These are phyloP conservation scores for Hypericum perforatum DNA, from an alignment of 345 rosid species.

Conservation along the genomic window DNA sequence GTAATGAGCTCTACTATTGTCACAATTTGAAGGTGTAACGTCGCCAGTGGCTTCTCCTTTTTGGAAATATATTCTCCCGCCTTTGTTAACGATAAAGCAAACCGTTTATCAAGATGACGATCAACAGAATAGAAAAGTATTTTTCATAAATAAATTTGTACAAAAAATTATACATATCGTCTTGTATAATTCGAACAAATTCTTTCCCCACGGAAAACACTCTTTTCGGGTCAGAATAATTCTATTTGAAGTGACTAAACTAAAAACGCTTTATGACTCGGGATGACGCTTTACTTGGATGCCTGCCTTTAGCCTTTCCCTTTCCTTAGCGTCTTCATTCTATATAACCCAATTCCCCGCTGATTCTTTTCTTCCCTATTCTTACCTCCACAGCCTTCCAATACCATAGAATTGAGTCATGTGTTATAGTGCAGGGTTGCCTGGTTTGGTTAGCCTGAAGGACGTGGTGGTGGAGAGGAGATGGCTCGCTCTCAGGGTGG, in stretches of 20 bases:
- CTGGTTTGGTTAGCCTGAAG: slow-evolving; percentile 1
- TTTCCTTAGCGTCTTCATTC: slow-evolving; percentile 3
- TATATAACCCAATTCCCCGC: background rate
- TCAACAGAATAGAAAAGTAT: no score
- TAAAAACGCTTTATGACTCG: slow-evolving; percentile 11
- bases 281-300: slow-evolving; percentile 18
- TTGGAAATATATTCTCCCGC: no score
- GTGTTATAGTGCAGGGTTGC: slow-evolving; percentile 15
- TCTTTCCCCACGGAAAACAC: background rate
- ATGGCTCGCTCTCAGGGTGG: slow-evolving; percentile 14
- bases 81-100: no score
- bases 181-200: background rate
- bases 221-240: slow-evolving; percentile 9
- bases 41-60: no score
- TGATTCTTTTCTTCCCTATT: slow-evolving; percentile 16
- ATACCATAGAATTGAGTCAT: slow-evolving; percentile 7
- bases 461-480: slow-evolving; percentile 7
- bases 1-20: no score
- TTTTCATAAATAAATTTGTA: no score
- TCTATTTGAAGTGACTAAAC: background rate
- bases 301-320: slow-evolving; percentile 16
- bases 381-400: background rate
- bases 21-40: no score
- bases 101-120: no score
- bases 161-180: background rate